phyloP scores from a whole-genome alignment of 2,329 filamentous ascomycete genomes.

The Colletotrichum orchidophilum region DNA sequence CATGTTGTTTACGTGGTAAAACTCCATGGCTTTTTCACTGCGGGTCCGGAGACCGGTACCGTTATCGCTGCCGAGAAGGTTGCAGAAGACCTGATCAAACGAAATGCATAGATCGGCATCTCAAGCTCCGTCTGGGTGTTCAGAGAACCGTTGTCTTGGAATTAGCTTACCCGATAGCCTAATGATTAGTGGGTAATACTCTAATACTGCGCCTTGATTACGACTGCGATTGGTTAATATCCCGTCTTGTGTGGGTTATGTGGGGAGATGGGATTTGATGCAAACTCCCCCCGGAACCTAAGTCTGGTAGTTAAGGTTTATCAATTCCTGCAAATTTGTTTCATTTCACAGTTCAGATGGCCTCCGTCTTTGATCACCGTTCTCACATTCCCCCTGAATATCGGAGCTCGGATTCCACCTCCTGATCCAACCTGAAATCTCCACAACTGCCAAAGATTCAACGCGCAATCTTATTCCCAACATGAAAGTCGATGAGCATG shows the following conservation, averaged over 20 bases:
- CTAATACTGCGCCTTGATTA: background rate
- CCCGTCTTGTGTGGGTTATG: background rate
- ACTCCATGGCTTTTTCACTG: constrained; percentile 1
- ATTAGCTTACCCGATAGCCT: background rate
- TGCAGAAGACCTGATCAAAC: background rate
- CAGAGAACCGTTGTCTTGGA: too few relatives aligned
- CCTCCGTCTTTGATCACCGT: background rate
- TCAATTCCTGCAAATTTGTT: background rate
- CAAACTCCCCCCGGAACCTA: background rate
- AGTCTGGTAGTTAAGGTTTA: background rate
- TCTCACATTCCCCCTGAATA: background rate
- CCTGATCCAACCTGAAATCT: background rate
- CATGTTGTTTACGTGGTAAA: constrained; percentile 38
- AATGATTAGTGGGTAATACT: background rate
- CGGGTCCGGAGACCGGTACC: background rate
- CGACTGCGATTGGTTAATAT: background rate
- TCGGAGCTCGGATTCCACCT: background rate
- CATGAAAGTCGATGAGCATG: background rate
- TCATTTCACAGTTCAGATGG: background rate
- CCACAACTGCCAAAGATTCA: background rate
- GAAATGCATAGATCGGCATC: background rate
- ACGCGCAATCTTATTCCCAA: background rate
- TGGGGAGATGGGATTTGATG: background rate
- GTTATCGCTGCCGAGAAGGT: background rate
- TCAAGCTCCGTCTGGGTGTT: background rate